These are phyloP conservation scores for Thyridium curvatum DNA, from an alignment of 2,329 filamentous ascomycete species.

Conservation along the genomic window DNA sequence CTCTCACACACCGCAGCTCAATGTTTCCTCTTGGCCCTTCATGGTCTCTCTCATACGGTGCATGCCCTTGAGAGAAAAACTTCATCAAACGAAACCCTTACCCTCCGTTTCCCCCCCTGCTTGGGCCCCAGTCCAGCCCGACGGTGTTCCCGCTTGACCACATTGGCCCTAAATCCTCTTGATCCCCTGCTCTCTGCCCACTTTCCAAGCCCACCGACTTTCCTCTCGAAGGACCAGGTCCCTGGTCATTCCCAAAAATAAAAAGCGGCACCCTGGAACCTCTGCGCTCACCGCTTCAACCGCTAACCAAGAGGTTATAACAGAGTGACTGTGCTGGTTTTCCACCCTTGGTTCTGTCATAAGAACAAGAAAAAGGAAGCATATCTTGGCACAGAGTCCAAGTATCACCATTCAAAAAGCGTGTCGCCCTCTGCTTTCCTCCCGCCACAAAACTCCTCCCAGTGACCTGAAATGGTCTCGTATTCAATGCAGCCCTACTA, in stretches of 20 bases:
- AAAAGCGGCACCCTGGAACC: not conserved
- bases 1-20: too few species aligned
- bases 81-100: too few species aligned
- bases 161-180: too few species aligned
- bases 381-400: too few species aligned
- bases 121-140: too few species aligned
- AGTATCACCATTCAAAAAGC: not conserved
- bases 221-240: slow-evolving; percentile 1
- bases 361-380: not conserved
- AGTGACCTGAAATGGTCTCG: slow-evolving; percentile 38
- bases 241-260: slow-evolving; percentile 10
- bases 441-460: not conserved
- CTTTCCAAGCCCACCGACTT: not conserved
- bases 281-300: too few species aligned
- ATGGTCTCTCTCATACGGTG: too few species aligned
- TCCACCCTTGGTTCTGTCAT: not conserved
- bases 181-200: slow-evolving; percentile 1
- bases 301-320: too few species aligned
- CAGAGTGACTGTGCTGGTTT: not conserved
- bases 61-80: too few species aligned
- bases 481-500: slow-evolving; percentile 47
- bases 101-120: too few species aligned
- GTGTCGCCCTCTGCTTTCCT: slow-evolving; percentile 1
- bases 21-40: too few species aligned
- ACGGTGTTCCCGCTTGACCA: too few species aligned